Evolutionary conservation across 2,329 filamentous ascomycete genomes (phyloP), one percentile per base, ranked within the genome.

Genomic region (Clarireedia paspali): DNA sequence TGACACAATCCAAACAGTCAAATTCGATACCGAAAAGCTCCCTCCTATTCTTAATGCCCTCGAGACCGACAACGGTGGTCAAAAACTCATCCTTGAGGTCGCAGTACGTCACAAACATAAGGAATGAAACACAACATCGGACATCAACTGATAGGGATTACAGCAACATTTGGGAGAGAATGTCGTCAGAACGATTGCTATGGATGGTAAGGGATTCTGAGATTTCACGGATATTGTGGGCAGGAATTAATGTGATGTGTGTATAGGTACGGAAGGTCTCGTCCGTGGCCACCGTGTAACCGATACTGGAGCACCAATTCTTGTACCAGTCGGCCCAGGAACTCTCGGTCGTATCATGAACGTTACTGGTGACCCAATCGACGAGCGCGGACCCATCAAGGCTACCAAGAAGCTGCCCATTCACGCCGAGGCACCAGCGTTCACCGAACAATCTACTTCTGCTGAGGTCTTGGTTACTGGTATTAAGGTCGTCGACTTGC

Each of bases 401-500:
- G 80, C 85, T 72, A 82, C 85, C 76, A 94, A 95, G 84, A 82
- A 77, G 74, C 77, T 84, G 42, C 89, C 94, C 65, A 99, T 99
- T 70, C 94, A 99, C 85, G 83, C 90, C 74, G 92, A 99, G 66
- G 85, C 94, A 67, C 94, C 94, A 66, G 78, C 79, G 73, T 99
- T 97, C 83, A 82, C 82, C 67, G 94, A 99, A 72, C 94, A 99
- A 83, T 95, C 94, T 66, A 99, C 94, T 69, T 82, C 84, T 70
- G 94, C 94, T 69, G 94, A 99, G 81, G 86, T 99, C 77, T 85
- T 99, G 68, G 89, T 95, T 71, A 99, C 94, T 68, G 94, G 94
- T 87, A 99, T 99, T 85, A 99, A 99, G 88, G 94, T 99, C 76
- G 94, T 99, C 79, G 94, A 99, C 77, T 84, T 99, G 67, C 86